Conservation (phyloP, 768 basidiomycete genomes). For the Amanita rubescens region DNA sequence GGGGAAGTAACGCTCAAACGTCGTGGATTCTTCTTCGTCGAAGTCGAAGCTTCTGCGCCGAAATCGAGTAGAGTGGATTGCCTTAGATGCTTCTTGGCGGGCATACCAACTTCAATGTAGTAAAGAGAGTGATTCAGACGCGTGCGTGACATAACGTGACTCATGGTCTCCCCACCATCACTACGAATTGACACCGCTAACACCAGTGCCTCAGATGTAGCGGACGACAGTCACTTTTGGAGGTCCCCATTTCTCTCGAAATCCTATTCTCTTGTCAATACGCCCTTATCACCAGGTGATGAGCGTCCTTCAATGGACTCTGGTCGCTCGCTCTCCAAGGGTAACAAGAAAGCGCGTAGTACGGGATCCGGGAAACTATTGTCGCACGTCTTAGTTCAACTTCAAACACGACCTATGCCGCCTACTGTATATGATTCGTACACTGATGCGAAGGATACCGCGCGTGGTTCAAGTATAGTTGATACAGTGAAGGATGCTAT, state of each 20-base stretch:
- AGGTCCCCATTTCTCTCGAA: neutral
- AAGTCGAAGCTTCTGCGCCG: neutral
- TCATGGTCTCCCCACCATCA: neutral
- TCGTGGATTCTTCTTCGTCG: neutral
- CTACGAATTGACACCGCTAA: conserved; percentile 13
- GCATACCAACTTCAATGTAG: too few relatives aligned
- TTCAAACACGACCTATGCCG: conserved; percentile 50
- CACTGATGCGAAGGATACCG: conserved; percentile 17
- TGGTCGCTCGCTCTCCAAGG: conserved; percentile 8
- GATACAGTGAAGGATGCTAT: conserved; percentile 39
- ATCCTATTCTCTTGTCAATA: neutral
- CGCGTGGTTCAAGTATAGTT: conserved; percentile 28
- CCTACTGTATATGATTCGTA: conserved; percentile 43
- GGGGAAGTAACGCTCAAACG: neutral
- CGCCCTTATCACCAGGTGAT: neutral
- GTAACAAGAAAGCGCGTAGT: conserved; percentile 34
- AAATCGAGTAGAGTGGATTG: conserved; percentile 39
- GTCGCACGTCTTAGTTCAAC: conserved; percentile 52
- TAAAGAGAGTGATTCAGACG: neutral
- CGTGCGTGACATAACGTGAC: neutral
- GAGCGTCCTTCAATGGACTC: neutral
- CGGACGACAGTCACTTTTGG: neutral
- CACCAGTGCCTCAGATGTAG: neutral
- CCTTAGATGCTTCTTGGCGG: conserved; percentile 18
- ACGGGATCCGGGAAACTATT: conserved; percentile 67